phyloP scores from a whole-genome alignment of 108 stramenopile species.

The Aurantiochytrium sp. region DNA sequence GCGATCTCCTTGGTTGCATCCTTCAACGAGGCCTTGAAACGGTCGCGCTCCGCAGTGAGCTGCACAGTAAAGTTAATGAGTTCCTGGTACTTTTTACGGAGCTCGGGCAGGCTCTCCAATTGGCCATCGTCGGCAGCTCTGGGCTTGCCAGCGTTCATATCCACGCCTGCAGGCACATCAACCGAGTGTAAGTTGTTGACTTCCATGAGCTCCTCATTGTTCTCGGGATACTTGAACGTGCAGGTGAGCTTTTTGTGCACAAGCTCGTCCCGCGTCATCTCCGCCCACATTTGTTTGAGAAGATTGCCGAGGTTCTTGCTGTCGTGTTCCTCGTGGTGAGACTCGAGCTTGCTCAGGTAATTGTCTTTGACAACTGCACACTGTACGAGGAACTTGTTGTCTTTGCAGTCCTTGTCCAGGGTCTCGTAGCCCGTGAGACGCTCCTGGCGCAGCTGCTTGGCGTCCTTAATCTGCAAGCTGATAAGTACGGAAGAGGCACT shows the following conservation, averaged over 20 bases:
- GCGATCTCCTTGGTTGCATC: background rate
- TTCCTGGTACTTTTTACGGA: slow-evolving; percentile 85
- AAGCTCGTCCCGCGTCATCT: background rate
- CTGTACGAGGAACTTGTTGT: slow-evolving; percentile 15
- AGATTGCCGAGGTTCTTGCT: background rate
- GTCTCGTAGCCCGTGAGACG: background rate
- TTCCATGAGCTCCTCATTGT: background rate
- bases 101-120: background rate
- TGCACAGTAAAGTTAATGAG: slow-evolving; percentile 79
- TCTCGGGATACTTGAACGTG: background rate
- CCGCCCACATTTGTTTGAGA: background rate
- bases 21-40: background rate
- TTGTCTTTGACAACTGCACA: background rate
- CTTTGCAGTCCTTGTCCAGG: background rate
- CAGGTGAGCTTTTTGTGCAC: slow-evolving; percentile 6
- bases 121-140: background rate
- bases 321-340: background rate
- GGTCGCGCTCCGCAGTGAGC: slow-evolving; percentile 79
- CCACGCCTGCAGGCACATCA: background rate
- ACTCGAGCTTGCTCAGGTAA: background rate
- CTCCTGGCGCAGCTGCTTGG: slow-evolving; percentile 1
- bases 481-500: background rate
- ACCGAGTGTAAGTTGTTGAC: background rate
- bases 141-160: background rate
- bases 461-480: background rate